phyloP scores from a whole-genome alignment of 2,329 filamentous ascomycete genomes.

The Aspergillus chevalieri region DNA sequence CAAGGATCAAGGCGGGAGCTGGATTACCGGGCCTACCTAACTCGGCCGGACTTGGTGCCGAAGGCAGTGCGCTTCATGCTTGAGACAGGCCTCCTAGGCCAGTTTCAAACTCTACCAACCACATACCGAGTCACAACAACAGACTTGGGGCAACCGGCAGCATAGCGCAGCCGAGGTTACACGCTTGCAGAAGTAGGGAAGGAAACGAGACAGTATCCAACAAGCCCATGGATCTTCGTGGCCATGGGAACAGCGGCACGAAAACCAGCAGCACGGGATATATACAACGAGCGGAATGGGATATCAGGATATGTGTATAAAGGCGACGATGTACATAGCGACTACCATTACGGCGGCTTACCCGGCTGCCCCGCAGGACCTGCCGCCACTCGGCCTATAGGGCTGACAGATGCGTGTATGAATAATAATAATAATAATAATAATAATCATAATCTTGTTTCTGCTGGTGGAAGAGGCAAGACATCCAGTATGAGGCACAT shows the following conservation, averaged over 20 bases:
- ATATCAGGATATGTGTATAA: neutral
- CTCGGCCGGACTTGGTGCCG: neutral
- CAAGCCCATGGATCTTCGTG: neutral
- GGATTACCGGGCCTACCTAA: neutral
- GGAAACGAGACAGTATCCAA: neutral
- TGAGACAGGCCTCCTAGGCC: neutral
- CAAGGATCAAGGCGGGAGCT: neutral
- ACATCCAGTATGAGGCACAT: too few species aligned
- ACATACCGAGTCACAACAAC: neutral
- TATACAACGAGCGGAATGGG: neutral
- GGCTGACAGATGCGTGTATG: neutral
- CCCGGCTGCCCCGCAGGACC: neutral
- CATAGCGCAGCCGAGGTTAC: neutral
- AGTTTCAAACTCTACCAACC: neutral
- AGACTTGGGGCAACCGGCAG: neutral
- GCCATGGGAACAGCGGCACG: neutral
- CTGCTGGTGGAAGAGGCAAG: too few species aligned
- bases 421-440: constrained; percentile 1
- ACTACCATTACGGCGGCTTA: neutral
- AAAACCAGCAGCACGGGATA: neutral
- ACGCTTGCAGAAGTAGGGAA: neutral
- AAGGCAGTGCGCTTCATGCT: neutral
- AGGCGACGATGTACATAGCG: neutral
- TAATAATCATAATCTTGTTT: too few species aligned
- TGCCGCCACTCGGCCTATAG: neutral